phyloP scores from a whole-genome alignment of 768 basidiomycete species.

The Tubosaeta sp. region DNA sequence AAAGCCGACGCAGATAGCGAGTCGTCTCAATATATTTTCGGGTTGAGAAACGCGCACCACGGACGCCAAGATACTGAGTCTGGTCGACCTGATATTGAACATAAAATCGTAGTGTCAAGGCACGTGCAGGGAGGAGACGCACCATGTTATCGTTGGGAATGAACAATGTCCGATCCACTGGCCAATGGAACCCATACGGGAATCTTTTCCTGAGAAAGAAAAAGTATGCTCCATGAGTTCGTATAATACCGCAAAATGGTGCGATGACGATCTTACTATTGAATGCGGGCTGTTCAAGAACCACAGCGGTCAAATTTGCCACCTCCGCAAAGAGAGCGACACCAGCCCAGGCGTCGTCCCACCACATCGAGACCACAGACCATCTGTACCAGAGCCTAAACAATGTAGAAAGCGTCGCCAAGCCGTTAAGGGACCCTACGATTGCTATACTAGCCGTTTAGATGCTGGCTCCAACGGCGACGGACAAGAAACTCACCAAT shows the following conservation, averaged over 20 bases:
- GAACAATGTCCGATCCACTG: slow-evolving; percentile 6
- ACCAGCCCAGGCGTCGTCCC: slow-evolving; percentile 15
- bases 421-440: neutral
- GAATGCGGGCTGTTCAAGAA: neutral
- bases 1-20: slow-evolving; percentile 2
- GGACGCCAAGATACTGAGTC: slow-evolving; percentile 15
- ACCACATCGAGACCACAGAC: slow-evolving; percentile 10
- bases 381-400: slow-evolving; percentile 17
- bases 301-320: neutral
- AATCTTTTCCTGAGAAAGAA: neutral
- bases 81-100: slow-evolving; percentile 6
- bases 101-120: neutral
- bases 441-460: slow-evolving; percentile 1
- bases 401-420: slow-evolving; percentile 8
- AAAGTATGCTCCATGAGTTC: neutral
- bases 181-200: neutral
- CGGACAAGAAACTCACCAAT: neutral
- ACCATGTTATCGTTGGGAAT: slow-evolving; percentile 7
- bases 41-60: slow-evolving; percentile 14
- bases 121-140: neutral
- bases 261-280: neutral
- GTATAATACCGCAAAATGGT: neutral
- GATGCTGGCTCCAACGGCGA: neutral
- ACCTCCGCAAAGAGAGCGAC: slow-evolving; percentile 9
- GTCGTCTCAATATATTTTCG: neutral